Evolutionary conservation across 139 green algal genomes (phyloP), one percentile per base, ranked within the genome.

Genomic region (Micractinium conductrix): DNA sequence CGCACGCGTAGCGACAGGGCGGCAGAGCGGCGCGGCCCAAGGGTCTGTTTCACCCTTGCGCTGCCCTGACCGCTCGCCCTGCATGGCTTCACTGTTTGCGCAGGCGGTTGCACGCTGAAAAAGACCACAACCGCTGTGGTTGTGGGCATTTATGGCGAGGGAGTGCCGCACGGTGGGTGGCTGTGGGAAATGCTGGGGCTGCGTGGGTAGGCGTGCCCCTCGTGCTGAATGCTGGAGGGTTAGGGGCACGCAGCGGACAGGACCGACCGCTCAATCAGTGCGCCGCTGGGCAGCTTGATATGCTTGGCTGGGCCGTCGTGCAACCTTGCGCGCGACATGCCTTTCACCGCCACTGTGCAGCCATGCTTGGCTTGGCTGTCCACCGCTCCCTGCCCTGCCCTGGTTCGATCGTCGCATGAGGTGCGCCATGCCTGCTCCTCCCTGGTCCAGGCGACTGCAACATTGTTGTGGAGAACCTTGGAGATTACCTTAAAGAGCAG

Each of bases 111-210:
- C 28, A 94, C 89, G n/a, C 87, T 96, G 74, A 96, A 95, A 86
- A 94, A 94, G 85, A 95, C 92, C 38, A 89, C 78, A 28, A 93
- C 84, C n/a, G 93, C 91, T 0, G 44, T 97, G 42, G 91, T 97
- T 17, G 79, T 96, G 50, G 94, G 94, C 62, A 92, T 95, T 37
- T 96, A 97, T 79, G 74, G 80, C 19, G 86, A 94, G 74, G 91
- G 89, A 10, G 91, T 93, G 30, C 88, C 92, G 74, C 87, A 92
- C 28, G 92, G 86, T 24, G 2, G 6, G 16, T 53, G 43, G 21
- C 38, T 74, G 16, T 17, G 7, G 63, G 17, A 22, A 30, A 37
- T 69, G 22, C 30, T 38, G 35, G 9, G 28, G 2, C 30, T 40
- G 4, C 28, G 16, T 19, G n/a, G 12, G 28, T 19, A 19, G n/a